Evolutionary conservation across 2,329 filamentous ascomycete genomes (phyloP).

Genomic region (Lasiodiplodia theobromae): DNA sequence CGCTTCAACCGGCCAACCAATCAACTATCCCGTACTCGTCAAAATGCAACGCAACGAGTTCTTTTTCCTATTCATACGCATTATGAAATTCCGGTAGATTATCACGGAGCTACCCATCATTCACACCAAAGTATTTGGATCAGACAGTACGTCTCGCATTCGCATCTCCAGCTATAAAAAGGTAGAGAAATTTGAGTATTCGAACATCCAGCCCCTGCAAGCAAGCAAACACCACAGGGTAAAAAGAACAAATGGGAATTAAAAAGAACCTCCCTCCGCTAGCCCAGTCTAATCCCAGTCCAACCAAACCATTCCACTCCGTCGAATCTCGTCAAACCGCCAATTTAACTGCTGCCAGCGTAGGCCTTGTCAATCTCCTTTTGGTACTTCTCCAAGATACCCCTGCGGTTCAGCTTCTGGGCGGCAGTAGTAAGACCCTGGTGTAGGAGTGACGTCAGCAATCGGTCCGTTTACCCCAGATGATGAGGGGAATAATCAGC

Average conservation of each 20-base stretch:
- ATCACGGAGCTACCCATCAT: background rate
- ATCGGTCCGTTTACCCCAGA: slow-evolving; percentile 10
- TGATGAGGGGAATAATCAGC: background rate
- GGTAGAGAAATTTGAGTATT: background rate
- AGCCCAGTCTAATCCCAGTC: background rate
- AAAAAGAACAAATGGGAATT: background rate
- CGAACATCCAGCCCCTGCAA: background rate
- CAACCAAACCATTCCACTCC: background rate
- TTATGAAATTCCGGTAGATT: no score
- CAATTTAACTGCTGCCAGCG: slow-evolving; percentile 32
- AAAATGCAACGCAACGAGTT: no score
- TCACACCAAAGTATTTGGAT: background rate
- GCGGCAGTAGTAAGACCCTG: slow-evolving; percentile 60
- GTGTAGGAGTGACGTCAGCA: slow-evolving; percentile 34
- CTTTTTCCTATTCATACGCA: no score
- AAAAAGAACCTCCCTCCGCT: background rate
- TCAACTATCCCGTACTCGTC: no score
- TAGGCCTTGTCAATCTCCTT: slow-evolving; percentile 59
- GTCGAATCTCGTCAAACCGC: background rate
- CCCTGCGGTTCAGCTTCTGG: slow-evolving; percentile 61
- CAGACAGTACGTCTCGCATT: background rate
- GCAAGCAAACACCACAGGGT: background rate
- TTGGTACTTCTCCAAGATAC: slow-evolving; percentile 58
- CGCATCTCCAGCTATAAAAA: background rate
- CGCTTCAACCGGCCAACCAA: no score